phyloP scores from a whole-genome alignment of 2,329 filamentous ascomycete genomes.

The Boeremia exigua region DNA sequence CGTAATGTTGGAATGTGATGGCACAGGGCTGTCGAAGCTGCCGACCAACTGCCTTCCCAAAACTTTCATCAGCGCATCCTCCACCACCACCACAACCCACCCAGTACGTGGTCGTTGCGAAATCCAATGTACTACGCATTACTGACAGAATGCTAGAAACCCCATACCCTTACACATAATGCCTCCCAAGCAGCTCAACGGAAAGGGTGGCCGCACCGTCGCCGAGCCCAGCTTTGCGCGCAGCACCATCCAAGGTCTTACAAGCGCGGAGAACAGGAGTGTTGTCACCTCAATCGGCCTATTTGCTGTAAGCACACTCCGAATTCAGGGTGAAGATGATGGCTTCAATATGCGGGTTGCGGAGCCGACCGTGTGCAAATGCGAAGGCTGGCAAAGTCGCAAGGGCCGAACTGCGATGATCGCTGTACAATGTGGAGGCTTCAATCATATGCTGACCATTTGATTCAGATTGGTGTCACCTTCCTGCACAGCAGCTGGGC shows the following conservation, averaged over 20 bases:
- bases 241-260: slow-evolving; percentile 50
- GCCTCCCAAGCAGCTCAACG: slow-evolving; percentile 39
- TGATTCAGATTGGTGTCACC: slow-evolving; percentile 55
- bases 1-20: slow-evolving; percentile 2
- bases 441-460: slow-evolving; percentile 25
- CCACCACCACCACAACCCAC: slow-evolving; percentile 1
- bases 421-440: not conserved
- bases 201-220: slow-evolving; percentile 34
- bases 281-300: slow-evolving; percentile 56
- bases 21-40: slow-evolving; percentile 3
- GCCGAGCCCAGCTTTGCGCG: slow-evolving; percentile 50
- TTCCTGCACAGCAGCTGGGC: slow-evolving; percentile 61
- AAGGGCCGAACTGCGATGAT: not conserved
- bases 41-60: slow-evolving; percentile 22
- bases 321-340: slow-evolving; percentile 4
- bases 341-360: slow-evolving; percentile 8
- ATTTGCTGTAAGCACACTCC: slow-evolving; percentile 56
- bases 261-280: slow-evolving; percentile 56
- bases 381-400: not conserved
- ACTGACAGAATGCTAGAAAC: not conserved
- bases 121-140: not conserved
- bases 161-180: slow-evolving; percentile 23
- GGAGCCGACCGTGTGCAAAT: slow-evolving; percentile 5
- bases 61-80: slow-evolving; percentile 24
- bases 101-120: slow-evolving; percentile 10